These are phyloP conservation scores for Aethionema arabicum DNA, from an alignment of 345 rosid genomes.

Conservation along the genomic window DNA sequence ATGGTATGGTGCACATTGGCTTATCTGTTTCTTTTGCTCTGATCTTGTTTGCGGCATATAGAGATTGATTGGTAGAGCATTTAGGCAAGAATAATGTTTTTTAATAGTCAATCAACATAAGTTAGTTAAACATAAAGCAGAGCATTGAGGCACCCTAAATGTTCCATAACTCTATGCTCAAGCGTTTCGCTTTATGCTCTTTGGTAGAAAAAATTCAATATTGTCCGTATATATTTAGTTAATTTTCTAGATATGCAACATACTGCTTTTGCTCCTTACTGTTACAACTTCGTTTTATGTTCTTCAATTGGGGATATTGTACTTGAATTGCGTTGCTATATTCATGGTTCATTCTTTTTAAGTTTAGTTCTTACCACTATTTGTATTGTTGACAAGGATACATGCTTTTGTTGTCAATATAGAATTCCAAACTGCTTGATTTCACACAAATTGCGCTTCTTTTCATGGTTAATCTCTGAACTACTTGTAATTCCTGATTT, in stretches of 20 bases:
- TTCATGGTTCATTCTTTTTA: not conserved
- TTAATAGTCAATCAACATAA: no score
- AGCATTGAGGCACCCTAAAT: no score
- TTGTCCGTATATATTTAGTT: no score
- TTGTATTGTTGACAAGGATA: not conserved
- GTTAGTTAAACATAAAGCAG: no score
- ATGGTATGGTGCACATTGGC: not conserved
- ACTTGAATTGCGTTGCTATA: not conserved
- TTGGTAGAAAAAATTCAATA: no score
- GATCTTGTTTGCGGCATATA: not conserved
- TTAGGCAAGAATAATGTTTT: no score
- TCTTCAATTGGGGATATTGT: no score
- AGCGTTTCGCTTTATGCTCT: no score
- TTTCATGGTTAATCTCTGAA: not conserved
- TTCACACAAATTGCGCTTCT: constrained; percentile 6
- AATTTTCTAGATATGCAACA: no score
- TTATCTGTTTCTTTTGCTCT: not conserved
- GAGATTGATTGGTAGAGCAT: not conserved
- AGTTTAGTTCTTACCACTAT: not conserved
- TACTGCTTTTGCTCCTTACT: no score
- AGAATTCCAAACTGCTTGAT: constrained; percentile 5
- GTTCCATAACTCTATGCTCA: no score
- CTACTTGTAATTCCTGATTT: not conserved
- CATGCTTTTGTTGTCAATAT: not conserved
- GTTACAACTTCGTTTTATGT: no score